Base-by-base conservation (phyloP, 257 asterid genomes). In the Linderniella brevidens region DNA sequence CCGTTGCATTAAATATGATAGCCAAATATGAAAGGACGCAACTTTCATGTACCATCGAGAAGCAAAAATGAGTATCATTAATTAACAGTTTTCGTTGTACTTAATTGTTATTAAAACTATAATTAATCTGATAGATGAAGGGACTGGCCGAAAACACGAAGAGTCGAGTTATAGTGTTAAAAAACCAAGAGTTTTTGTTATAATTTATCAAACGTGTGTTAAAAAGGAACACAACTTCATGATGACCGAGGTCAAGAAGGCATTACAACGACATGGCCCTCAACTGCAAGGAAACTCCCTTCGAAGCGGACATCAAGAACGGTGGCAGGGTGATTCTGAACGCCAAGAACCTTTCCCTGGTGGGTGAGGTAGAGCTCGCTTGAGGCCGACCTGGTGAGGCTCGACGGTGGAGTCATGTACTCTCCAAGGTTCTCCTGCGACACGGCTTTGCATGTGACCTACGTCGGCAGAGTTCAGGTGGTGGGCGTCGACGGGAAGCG, bases 351-450 rank as follows among this genome's bases (percentile, higher is more conserved):
- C 49, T 81, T 76, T 82, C 93, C 0, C 58, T 81, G 52, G 88
- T 77, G 9, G 82, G 76, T 0, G 82, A 81, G 54, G 78, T 75
- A 9, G 93, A 85, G 8, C 69, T 73, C 0, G n/a, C n/a, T n/a
- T n/a, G 86, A 82, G 0, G 90, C 80, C 0, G 87, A 78, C 46
- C 81, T 78, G n/a, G 92, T 76, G n/a, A 56, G 67, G 57, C 55
- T 80, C 8, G 45, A 61, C 11, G 88, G 88, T 0, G 52, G 50
- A 4, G 77, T 84, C 5, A 74, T 77, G 93, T 80, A 84, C 45
- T 77, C 93, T 8, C 93, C 88, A 0, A 84, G 85, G 0, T 74
- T 77, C 48, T 80, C 93, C 0, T 74, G 85, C 47, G 93, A 80
- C 55, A 69, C 82, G 0, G 93, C 88, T 0, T 57, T 74, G 55